phyloP scores from a whole-genome alignment of 2,329 filamentous ascomycete genomes.

The Aulographum hederae region DNA sequence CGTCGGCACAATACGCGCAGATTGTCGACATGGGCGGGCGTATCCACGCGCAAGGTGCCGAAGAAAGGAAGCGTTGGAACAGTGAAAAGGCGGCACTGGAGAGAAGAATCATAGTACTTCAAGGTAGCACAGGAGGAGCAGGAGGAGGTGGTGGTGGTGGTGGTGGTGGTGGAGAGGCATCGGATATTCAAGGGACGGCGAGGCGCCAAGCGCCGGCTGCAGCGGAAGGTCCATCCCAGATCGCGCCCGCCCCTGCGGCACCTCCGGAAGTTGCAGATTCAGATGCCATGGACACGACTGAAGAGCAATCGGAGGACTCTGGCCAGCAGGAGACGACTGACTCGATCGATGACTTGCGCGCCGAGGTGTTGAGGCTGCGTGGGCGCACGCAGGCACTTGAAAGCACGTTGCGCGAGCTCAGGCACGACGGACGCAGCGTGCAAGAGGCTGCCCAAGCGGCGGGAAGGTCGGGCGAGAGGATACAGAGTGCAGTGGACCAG shows the following conservation, averaged over 20 bases:
- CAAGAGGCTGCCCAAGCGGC: not conserved
- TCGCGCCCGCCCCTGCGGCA: not conserved
- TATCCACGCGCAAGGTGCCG: conserved; percentile 23
- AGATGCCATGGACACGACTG: not conserved
- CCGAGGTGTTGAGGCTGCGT: not conserved
- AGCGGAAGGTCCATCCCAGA: not conserved
- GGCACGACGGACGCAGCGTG: not conserved
- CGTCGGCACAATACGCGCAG: conserved; percentile 30
- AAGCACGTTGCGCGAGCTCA: not conserved
- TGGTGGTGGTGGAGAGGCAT: not conserved
- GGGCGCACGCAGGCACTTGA: not conserved
- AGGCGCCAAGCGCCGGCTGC: not conserved
- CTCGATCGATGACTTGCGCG: not conserved
- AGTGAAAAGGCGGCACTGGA: conserved; percentile 18
- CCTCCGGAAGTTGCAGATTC: not conserved
- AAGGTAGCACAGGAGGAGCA: not conserved
- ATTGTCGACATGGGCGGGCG: conserved; percentile 31
- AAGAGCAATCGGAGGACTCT: not conserved
- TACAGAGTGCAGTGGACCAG: not conserved
- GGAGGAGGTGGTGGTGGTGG: not conserved
- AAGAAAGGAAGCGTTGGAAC: conserved; percentile 23
- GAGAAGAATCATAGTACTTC: not conserved
- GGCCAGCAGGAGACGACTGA: not conserved
- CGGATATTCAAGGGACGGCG: not conserved
- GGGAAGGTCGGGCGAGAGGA: not conserved